phyloP scores from a whole-genome alignment of 1,284 basidiomycete species.

The Ustilago hordei region DNA sequence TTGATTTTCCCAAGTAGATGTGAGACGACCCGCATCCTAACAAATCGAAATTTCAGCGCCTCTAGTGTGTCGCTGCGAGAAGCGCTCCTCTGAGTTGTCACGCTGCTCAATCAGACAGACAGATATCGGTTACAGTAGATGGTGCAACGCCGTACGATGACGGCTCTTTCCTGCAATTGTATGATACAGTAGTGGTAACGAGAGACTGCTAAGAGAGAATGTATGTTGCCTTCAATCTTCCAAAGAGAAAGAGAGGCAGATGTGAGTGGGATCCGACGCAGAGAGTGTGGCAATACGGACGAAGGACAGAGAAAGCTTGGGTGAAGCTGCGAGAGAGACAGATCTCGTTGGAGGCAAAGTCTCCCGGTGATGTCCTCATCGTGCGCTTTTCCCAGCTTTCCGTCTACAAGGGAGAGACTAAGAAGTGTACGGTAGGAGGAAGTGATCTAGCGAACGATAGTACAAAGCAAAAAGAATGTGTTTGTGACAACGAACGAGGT shows the following conservation, averaged over 20 bases:
- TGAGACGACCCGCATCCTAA: neutral
- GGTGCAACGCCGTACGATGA: conserved; percentile 2
- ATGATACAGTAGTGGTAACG: conserved; percentile 20
- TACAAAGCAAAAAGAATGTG: conserved; percentile 3
- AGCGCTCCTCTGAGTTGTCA: neutral
- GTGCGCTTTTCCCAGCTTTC: conserved; percentile 3
- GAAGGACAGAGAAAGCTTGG: neutral
- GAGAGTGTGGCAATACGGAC: neutral
- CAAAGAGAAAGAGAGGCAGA: conserved; percentile 24
- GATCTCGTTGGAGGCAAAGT: conserved; percentile 20
- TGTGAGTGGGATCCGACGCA: neutral
- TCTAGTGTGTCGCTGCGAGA: neutral
- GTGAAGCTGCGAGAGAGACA: conserved; percentile 32
- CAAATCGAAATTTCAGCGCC: neutral
- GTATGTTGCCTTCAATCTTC: conserved; percentile 22
- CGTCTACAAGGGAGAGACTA: neutral
- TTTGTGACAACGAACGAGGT: neutral
- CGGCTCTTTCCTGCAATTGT: conserved; percentile 3
- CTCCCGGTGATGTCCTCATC: conserved; percentile 47
- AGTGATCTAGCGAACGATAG: neutral
- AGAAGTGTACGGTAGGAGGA: neutral
- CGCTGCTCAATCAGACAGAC: conserved; percentile 4
- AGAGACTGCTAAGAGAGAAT: conserved; percentile 1
- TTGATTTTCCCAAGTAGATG: neutral
- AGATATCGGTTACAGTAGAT: neutral